Conservation (phyloP, 2,329 filamentous ascomycete species). For the Sporothrix protearum region DNA sequence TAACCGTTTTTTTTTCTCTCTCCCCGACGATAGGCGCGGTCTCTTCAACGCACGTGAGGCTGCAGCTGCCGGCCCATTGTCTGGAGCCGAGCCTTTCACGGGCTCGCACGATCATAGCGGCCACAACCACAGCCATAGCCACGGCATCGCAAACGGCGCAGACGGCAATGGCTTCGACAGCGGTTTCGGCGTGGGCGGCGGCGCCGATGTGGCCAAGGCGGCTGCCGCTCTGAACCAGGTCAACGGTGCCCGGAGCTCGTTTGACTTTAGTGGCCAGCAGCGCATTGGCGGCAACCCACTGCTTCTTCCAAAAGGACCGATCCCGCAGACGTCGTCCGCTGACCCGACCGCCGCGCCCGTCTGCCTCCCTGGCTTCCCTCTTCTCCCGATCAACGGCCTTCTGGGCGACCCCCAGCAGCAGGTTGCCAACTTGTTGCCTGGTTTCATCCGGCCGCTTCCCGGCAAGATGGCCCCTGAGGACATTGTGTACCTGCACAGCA, state of each 20-base stretch:
- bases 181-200: slow-evolving; percentile 19
- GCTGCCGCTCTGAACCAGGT: slow-evolving; percentile 11
- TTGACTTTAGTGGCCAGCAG: slow-evolving; percentile 5
- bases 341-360: slow-evolving; percentile 3
- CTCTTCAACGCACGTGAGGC: slow-evolving; percentile 27
- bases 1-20: slow-evolving; percentile 10
- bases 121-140: slow-evolving; percentile 17
- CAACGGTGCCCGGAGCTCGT: neutral
- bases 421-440: slow-evolving; percentile 49
- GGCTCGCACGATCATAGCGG: slow-evolving; percentile 10
- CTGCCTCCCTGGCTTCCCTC: slow-evolving; percentile 25
- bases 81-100: slow-evolving; percentile 20
- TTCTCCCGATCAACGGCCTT: slow-evolving; percentile 28
- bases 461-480: slow-evolving; percentile 75
- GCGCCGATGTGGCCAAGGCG: slow-evolving; percentile 6
- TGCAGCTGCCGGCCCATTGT: slow-evolving; percentile 19
- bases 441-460: slow-evolving; percentile 77
- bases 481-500: slow-evolving; percentile 75
- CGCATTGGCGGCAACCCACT: slow-evolving; percentile 21
- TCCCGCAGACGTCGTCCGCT: neutral
- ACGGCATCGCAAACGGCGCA: slow-evolving; percentile 5
- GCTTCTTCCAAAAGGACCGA: slow-evolving; percentile 22
- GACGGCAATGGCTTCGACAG: slow-evolving; percentile 8
- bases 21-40: slow-evolving; percentile 23
- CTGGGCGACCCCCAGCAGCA: slow-evolving; percentile 32